Base-by-base conservation (phyloP, 768 basidiomycete species). In the Pisolithus albus region DNA sequence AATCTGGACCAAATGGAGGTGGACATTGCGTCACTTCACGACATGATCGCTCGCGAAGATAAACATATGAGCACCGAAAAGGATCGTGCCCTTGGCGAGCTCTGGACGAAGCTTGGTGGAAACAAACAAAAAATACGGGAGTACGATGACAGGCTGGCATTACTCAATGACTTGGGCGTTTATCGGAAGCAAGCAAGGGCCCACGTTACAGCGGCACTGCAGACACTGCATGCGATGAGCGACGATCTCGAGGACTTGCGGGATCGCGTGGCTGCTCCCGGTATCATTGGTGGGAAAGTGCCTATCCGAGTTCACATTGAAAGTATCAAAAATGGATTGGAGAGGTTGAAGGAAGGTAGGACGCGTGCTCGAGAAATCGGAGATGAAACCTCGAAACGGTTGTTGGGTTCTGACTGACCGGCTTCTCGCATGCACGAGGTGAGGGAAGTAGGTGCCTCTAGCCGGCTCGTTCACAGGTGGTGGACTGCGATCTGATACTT, bases 231-330 rank as follows among this genome's bases (percentile, higher is more conserved):
- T 26, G 70, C 71, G 37, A 78, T 89, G 81, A 79, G 78, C 56
- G 81, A 78, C 34, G 86, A 89, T 55, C 81, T 90, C 74, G 86
- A 87, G 61, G 86, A 87, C 41, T 67, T 91, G 53, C 73, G 88
- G 54, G 84, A 87, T 61, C 72, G 84, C 16, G 84, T 87, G 1
- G 77, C 85, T 4, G 77, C 80, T 30, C 87, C 88, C 1, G 80
- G 81, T 46, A 65, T 90, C 5, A 63, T 78, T 10, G 81, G 79
- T 5, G 66, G 77, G n/a, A 70, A 68, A 39, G 72, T 88, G 15
- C 84, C 87, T 4, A 70, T 84, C 4, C 82, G 84, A 52, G 86
- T 89, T 19, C 87, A 90, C 58, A 81, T 90, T 66, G 78, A 78
- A 69, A 87, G 82, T 53, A 87, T 91, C 57, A 70, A 70, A 61